Evolutionary conservation across 805 yeast genomes (phyloP).

Genomic region (Ogataea henricii): DNA sequence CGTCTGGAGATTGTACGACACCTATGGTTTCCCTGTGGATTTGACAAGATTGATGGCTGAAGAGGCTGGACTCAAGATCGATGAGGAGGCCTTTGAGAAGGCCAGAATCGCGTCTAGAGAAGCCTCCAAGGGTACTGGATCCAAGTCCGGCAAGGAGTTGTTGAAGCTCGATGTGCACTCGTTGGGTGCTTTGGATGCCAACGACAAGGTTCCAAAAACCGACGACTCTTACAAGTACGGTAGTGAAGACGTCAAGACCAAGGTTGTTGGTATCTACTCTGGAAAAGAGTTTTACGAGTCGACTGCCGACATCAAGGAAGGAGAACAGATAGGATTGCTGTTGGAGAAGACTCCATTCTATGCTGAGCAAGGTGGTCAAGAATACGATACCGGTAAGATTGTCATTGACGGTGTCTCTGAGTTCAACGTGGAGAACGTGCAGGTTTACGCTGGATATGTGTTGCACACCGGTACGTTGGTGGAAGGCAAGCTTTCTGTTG

Average conservation of each 20-base stretch:
- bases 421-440: slow-evolving; percentile 89
- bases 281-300: slow-evolving; percentile 61
- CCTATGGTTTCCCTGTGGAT: slow-evolving; percentile 99
- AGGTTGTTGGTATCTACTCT: slow-evolving; percentile 68
- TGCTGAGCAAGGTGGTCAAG: slow-evolving; percentile 99
- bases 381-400: slow-evolving; percentile 89
- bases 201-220: slow-evolving; percentile 69
- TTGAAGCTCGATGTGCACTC: slow-evolving; percentile 92
- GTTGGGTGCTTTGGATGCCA: slow-evolving; percentile 65
- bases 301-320: slow-evolving; percentile 36
- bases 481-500: slow-evolving; percentile 73
- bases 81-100: slow-evolving; percentile 87
- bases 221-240: slow-evolving; percentile 82
- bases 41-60: slow-evolving; percentile 98
- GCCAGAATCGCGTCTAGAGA: slow-evolving; percentile 89
- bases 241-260: slow-evolving; percentile 65
- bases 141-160: slow-evolving; percentile 53
- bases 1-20: slow-evolving; percentile 98
- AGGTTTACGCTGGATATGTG: slow-evolving; percentile 90
- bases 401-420: slow-evolving; percentile 86
- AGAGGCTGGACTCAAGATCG: slow-evolving; percentile 91
- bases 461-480: slow-evolving; percentile 86
- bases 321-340: slow-evolving; percentile 71
- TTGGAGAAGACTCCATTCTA: slow-evolving; percentile 92
- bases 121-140: slow-evolving; percentile 88